These are phyloP conservation scores for Piper betle DNA, from an alignment of 164 flowering plant species.

Conservation along the genomic window DNA sequence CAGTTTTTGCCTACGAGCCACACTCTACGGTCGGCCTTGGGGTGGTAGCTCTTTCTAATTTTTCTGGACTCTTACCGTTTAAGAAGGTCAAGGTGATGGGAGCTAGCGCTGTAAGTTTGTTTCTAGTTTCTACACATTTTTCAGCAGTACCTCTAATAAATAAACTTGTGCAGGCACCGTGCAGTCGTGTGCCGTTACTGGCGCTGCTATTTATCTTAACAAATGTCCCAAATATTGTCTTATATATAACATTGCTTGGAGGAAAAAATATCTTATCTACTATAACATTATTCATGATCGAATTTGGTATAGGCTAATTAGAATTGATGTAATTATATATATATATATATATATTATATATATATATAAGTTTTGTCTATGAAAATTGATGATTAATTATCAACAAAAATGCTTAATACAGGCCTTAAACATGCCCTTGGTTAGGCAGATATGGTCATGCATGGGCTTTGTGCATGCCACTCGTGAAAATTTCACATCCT, in stretches of 20 bases:
- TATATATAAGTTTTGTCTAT: not conserved
- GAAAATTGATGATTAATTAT: not conserved
- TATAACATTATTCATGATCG: too few relatives aligned
- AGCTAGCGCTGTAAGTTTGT: conserved; percentile 60
- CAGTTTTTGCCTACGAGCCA: conserved; percentile 94
- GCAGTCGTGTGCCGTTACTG: too few relatives aligned
- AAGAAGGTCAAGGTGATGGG: conserved; percentile 81
- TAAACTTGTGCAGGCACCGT: too few relatives aligned
- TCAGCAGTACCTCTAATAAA: too few relatives aligned
- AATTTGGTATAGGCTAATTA: too few relatives aligned
- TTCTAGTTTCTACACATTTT: not conserved
- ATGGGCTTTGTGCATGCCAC: conserved; percentile 67
- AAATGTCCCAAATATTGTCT: not conserved
- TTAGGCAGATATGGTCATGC: conserved; percentile 97
- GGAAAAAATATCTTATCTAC: not conserved
- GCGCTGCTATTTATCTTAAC: too few relatives aligned
- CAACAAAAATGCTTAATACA: too few relatives aligned
- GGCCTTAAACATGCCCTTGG: conserved; percentile 80
- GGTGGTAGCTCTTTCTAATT: conserved; percentile 63
- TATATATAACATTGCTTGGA: not conserved
- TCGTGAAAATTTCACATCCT: conserved; percentile 56
- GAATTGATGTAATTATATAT: too few relatives aligned
- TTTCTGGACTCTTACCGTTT: conserved; percentile 70
- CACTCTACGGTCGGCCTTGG: conserved; percentile 91
- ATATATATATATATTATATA: too few relatives aligned